These are phyloP conservation scores for Liriodendron chinense DNA, from an alignment of 164 flowering plant species.

Conservation along the genomic window DNA sequence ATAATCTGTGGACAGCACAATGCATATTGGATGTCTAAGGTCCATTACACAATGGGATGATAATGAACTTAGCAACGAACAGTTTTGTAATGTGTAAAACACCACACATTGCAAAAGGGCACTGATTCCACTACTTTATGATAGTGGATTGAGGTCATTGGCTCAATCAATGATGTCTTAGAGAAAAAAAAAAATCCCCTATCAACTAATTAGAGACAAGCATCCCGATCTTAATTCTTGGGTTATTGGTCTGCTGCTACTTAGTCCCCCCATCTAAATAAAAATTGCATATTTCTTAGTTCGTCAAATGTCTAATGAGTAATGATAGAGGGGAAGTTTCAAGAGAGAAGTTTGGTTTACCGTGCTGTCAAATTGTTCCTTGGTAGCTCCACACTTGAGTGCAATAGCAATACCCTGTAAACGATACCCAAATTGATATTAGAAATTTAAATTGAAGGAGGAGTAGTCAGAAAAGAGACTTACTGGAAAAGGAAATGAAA, in stretches of 20 bases:
- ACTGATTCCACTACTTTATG: neutral
- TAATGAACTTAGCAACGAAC: no score
- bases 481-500: neutral
- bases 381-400: slow-evolving; percentile 93
- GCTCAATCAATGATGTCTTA: neutral
- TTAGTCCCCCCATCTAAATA: no score
- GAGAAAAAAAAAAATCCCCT: neutral
- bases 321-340: neutral
- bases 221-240: neutral
- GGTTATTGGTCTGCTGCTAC: neutral
- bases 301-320: neutral
- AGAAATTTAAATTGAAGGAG: neutral
- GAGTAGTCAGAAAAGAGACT: no score
- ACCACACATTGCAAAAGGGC: neutral
- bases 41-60: no score
- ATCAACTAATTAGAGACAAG: neutral
- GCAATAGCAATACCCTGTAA: slow-evolving; percentile 89
- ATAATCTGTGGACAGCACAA: no score
- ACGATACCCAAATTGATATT: neutral
- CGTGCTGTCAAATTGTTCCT: slow-evolving; percentile 91
- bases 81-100: neutral
- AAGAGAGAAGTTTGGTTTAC: slow-evolving; percentile 33
- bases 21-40: no score
- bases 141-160: neutral
- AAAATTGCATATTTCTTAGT: no score